Percentiles rank a stretch among this genome's conserved stretches.
These are phyloP conservation scores for Diplocarpon mali DNA, from an alignment of 2,329 filamentous ascomycete species.

Conservation along the genomic window DNA sequence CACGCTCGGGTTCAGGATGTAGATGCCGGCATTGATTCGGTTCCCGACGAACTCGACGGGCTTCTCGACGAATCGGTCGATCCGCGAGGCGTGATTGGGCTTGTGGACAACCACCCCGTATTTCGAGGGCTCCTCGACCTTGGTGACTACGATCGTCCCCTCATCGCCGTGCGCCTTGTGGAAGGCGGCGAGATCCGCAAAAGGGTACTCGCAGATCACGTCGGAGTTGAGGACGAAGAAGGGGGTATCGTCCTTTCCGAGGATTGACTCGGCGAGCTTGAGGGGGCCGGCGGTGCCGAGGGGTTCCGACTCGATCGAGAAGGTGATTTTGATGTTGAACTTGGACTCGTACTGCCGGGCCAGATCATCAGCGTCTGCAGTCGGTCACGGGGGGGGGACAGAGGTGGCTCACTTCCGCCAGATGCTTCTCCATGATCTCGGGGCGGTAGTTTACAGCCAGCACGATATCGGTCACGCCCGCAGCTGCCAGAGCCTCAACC, in stretches of 20 bases:
- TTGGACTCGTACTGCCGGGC: conserved; percentile 67
- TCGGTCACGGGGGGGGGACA: neutral
- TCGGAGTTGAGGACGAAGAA: conserved; percentile 99
- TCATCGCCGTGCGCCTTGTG: conserved; percentile 90
- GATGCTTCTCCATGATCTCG: conserved; percentile 89
- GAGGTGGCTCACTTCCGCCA: conserved; percentile 61
- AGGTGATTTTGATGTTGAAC: conserved; percentile 91
- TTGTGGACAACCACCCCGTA: conserved; percentile 98
- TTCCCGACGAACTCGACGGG: conserved; percentile 97
- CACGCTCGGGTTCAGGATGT: conserved; percentile 90
- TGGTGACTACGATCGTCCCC: conserved; percentile 96
- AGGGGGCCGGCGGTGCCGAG: conserved; percentile 90
- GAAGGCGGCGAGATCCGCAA: conserved; percentile 80
- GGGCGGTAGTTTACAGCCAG: conserved; percentile 97
- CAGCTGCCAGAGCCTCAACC: conserved; percentile 85
- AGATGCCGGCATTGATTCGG: conserved; percentile 97
- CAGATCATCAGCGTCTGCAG: conserved; percentile 11
- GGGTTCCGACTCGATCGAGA: conserved; percentile 93
- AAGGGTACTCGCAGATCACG: conserved; percentile 96
- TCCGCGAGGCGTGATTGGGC: conserved; percentile 77
- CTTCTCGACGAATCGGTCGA: conserved; percentile 99
- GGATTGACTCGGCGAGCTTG: conserved; percentile 85
- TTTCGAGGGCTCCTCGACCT: conserved; percentile 97
- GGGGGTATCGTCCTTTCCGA: conserved; percentile 84
- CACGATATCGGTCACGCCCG: conserved; percentile 94